Evolutionary conservation across 1,139 yeast species (phyloP).

Genomic region (Suhomyces atakaporum): DNA sequence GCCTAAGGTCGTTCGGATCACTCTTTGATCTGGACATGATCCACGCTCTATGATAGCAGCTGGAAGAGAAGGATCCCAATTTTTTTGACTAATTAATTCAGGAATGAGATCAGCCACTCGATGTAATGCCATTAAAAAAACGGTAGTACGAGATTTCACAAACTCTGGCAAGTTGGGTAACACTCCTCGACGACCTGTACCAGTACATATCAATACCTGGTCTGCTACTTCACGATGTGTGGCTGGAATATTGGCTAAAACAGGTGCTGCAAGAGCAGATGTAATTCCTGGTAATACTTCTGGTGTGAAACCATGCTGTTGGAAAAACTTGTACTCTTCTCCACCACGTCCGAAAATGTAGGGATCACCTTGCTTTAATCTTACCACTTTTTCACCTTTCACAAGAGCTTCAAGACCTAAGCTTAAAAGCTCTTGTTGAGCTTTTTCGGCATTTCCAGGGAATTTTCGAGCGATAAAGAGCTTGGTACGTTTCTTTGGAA

Average conservation of each 20-base stretch:
- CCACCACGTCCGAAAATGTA: constrained; percentile 97
- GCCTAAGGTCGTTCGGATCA: constrained; percentile 70
- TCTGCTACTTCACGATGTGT: constrained; percentile 93
- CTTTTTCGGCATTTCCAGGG: constrained; percentile 95
- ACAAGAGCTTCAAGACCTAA: constrained; percentile 66
- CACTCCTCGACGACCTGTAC: constrained; percentile 88
- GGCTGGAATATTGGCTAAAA: constrained; percentile 82
- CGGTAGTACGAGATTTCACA: constrained; percentile 72
- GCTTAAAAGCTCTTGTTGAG: constrained; percentile 79
- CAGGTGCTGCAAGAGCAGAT: constrained; percentile 88
- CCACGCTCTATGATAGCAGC: constrained; percentile 90
- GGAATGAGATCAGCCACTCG: constrained; percentile 71
- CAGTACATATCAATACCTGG: constrained; percentile 90
- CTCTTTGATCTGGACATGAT: constrained; percentile 88
- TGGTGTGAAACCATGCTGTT: constrained; percentile 67
- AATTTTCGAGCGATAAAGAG: constrained; percentile 88
- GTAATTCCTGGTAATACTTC: constrained; percentile 84
- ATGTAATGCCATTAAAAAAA: constrained; percentile 89
- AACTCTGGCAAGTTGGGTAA: constrained; percentile 78
- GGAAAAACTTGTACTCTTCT: constrained; percentile 77
- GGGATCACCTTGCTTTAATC: constrained; percentile 97
- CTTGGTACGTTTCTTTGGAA: constrained; percentile 68
- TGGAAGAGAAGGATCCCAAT: constrained; percentile 75
- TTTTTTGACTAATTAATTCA: constrained; percentile 49
- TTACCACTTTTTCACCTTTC: constrained; percentile 74